Percentiles rank a stretch among this genome's conserved stretches.
These are phyloP conservation scores for Amanita exitialis DNA, from an alignment of 768 basidiomycete genomes.

Conservation along the genomic window DNA sequence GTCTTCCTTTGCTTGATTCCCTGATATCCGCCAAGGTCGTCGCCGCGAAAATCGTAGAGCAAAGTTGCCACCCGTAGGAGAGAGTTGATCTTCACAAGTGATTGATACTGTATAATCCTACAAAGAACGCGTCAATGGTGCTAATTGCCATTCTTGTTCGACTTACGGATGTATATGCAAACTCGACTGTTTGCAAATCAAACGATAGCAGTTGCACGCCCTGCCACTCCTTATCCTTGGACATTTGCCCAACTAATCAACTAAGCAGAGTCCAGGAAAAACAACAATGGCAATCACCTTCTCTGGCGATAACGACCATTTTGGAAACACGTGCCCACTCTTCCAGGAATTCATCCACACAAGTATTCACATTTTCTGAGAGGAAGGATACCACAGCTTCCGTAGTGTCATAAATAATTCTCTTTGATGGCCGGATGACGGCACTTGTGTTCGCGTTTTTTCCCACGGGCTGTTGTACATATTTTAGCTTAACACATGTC, in stretches of 20 bases:
- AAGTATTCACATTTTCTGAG: constrained; percentile 78
- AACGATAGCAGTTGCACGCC: constrained; percentile 83
- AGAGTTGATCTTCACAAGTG: constrained; percentile 68
- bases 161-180: constrained; percentile 61
- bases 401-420: constrained; percentile 83
- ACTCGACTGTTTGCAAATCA: constrained; percentile 87
- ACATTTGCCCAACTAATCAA: constrained; percentile 71
- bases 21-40: constrained; percentile 12
- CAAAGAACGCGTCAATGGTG: background rate
- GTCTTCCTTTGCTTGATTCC: constrained; percentile 13
- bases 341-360: constrained; percentile 84
- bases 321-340: constrained; percentile 92
- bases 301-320: constrained; percentile 88
- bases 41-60: constrained; percentile 62
- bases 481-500: constrained; percentile 85
- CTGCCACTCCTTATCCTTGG: constrained; percentile 57
- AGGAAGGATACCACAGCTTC: constrained; percentile 86
- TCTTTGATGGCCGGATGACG: constrained; percentile 75
- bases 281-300: constrained; percentile 37
- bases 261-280: constrained; percentile 1
- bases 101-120: constrained; percentile 75
- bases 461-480: constrained; percentile 79
- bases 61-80: constrained; percentile 59
- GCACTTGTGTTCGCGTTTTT: constrained; percentile 50
- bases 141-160: background rate